These are phyloP conservation scores for Simmondsia chinensis DNA, from an alignment of 148 eudicot species.

Conservation along the genomic window DNA sequence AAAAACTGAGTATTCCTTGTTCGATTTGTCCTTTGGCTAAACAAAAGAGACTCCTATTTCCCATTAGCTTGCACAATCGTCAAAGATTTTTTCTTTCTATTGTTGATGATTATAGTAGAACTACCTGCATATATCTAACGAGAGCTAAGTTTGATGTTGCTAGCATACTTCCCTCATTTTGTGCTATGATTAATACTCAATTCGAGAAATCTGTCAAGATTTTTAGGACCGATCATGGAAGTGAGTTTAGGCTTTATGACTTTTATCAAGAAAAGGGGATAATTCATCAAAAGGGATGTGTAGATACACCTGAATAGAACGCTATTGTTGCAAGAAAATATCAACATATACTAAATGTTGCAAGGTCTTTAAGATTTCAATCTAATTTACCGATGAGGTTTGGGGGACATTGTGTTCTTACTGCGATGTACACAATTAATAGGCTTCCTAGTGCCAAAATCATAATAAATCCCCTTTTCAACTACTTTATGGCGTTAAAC, in stretches of 20 bases:
- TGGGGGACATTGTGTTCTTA: neutral
- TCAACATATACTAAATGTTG: neutral
- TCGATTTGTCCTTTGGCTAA: too few species aligned
- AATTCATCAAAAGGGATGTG: neutral
- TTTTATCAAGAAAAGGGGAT: neutral
- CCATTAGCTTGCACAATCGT: too few species aligned
- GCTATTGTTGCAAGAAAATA: neutral
- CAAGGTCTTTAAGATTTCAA: neutral
- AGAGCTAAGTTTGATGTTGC: neutral
- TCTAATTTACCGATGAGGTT: neutral
- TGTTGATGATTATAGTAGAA: neutral
- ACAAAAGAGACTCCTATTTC: too few species aligned
- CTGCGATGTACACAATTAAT: neutral
- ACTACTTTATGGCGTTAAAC: neutral
- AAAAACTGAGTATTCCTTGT: too few species aligned
- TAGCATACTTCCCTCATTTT: neutral
- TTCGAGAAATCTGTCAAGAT: neutral
- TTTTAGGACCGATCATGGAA: neutral
- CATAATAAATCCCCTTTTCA: neutral
- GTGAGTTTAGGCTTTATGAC: neutral
- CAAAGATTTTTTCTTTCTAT: neutral
- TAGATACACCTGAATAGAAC: slow-evolving; percentile 1
- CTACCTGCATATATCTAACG: neutral
- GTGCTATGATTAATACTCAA: too few species aligned
- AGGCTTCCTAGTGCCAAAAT: neutral